Evolutionary conservation across 495 filamentous ascomycete species (phyloP).

Genomic region (Daldinia decipiens): DNA sequence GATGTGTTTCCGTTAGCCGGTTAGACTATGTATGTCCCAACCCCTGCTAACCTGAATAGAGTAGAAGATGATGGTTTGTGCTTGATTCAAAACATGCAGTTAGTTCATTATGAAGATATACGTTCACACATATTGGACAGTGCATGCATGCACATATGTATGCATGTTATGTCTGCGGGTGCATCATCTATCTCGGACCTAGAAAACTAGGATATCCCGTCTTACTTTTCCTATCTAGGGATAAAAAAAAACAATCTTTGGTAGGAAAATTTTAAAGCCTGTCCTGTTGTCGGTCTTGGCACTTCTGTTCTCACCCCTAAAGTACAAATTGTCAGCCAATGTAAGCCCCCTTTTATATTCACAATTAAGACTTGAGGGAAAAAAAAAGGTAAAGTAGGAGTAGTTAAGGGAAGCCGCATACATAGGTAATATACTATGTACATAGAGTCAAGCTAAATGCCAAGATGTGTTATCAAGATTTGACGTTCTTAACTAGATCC

Average conservation of each 20-base stretch:
- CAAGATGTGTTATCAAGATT: conserved; percentile 31
- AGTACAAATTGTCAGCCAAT: conserved; percentile 18
- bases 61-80: conserved; percentile 13
- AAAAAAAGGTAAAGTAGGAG: not conserved
- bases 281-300: conserved; percentile 31
- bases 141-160: not conserved
- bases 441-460: conserved; percentile 16
- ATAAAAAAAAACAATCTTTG: conserved; percentile 22
- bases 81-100: conserved; percentile 29
- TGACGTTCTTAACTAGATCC: conserved; percentile 26
- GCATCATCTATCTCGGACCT: conserved; percentile 36
- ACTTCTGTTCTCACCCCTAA: conserved; percentile 16
- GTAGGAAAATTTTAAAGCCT: conserved; percentile 16
- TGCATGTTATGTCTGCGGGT: not conserved
- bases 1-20: conserved; percentile 23
- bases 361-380: not conserved
- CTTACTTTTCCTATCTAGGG: not conserved
- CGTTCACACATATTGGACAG: not conserved
- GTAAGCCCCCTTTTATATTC: conserved; percentile 31
- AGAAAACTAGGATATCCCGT: conserved; percentile 22
- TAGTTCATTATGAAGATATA: conserved; percentile 10
- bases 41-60: conserved; percentile 27
- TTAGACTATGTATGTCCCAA: conserved; percentile 9
- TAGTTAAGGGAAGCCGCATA: conserved; percentile 1
- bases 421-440: not conserved